Percentiles rank a stretch among this genome's conserved stretches.
Conservation (phyloP, 305 asterid species). For the Fraxinus greggii region DNA sequence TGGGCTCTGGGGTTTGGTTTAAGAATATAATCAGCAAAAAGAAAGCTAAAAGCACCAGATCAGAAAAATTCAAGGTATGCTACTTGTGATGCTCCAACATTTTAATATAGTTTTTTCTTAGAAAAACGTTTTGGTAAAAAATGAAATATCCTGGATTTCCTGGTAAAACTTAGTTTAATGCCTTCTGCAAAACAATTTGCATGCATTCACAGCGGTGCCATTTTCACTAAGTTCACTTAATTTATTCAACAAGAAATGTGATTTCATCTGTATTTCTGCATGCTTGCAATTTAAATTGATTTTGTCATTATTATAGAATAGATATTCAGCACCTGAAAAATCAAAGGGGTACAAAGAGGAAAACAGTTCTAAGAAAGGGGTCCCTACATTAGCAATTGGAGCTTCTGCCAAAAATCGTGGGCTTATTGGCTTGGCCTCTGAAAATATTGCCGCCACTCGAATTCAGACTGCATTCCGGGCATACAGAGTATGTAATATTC, state of each 20-base stretch:
- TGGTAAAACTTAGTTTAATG: background rate
- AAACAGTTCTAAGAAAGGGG: conserved; percentile 18
- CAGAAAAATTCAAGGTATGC: conserved; percentile 51
- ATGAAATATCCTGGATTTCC: background rate
- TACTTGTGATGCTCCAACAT: conserved; percentile 17
- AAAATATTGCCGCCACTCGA: conserved; percentile 46
- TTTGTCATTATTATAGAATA: conserved; percentile 35
- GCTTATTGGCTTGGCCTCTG: conserved; percentile 27
- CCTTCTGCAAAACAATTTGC: background rate
- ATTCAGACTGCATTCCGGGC: conserved; percentile 86
- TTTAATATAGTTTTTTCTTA: background rate
- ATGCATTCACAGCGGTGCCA: background rate
- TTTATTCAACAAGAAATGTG: background rate
- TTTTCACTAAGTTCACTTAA: background rate
- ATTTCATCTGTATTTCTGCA: background rate
- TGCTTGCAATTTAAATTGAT: background rate
- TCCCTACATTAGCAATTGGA: conserved; percentile 19
- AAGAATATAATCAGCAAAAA: conserved; percentile 67
- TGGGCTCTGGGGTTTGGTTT: conserved; percentile 83
- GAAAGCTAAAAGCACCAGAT: conserved; percentile 49
- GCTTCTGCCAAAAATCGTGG: conserved; percentile 18
- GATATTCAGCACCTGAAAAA: conserved; percentile 37
- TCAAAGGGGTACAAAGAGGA: conserved; percentile 19
- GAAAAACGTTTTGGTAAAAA: background rate
- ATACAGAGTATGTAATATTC: conserved; percentile 41